Conservation (phyloP, 805 yeast species). For the Diddensiella transvaalensis region DNA sequence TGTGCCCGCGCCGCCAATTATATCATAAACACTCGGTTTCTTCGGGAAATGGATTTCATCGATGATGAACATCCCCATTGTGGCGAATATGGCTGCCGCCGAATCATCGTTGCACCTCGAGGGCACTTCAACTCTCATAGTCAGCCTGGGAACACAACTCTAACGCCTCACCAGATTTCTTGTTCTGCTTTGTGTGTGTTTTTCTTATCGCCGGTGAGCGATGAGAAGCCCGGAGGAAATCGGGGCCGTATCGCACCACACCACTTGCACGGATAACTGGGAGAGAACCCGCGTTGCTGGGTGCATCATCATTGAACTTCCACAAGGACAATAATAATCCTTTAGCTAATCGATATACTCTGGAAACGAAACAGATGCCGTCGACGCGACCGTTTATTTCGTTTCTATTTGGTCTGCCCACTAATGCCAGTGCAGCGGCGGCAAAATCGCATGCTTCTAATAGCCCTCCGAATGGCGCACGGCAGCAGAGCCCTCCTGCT, state of each 20-base stretch:
- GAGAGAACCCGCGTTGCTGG: not conserved
- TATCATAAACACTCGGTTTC: slow-evolving; percentile 39
- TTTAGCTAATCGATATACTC: not conserved
- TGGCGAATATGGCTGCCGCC: slow-evolving; percentile 6
- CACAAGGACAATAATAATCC: not conserved
- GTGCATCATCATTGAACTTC: not conserved
- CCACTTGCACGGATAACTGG: no score
- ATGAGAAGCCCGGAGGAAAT: no score
- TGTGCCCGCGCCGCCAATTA: slow-evolving; percentile 90
- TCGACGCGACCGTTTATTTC: slow-evolving; percentile 25
- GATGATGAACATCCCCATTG: slow-evolving; percentile 81
- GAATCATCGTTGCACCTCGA: not conserved
- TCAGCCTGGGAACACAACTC: not conserved
- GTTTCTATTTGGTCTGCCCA: slow-evolving; percentile 19
- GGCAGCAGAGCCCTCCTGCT: slow-evolving; percentile 1
- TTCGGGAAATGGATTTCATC: slow-evolving; percentile 71
- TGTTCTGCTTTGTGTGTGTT: not conserved
- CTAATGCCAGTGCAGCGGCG: not conserved
- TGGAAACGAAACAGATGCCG: slow-evolving; percentile 18
- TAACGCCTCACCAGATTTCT: not conserved
- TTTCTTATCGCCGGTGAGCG: not conserved
- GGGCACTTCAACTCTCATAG: no score
- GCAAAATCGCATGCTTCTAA: not conserved
- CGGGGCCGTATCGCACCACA: no score
- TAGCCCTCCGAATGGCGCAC: not conserved